Percentiles rank a stretch among this genome's conserved stretches.
Evolutionary conservation across 257 asterid species (phyloP).

Genomic region (Datura wrightii): DNA sequence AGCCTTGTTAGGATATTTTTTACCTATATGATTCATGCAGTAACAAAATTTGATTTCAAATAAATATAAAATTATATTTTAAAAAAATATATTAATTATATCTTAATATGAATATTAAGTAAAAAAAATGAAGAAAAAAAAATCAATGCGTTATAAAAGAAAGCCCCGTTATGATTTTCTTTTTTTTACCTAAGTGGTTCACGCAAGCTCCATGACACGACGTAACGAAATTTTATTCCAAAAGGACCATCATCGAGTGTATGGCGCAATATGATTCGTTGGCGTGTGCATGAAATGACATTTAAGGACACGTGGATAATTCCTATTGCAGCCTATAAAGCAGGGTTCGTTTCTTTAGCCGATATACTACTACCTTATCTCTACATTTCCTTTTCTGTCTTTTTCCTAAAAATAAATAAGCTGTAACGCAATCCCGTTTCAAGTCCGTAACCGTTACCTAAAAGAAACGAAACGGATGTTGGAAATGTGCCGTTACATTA

Average conservation of each 20-base stretch:
- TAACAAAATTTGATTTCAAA: background rate
- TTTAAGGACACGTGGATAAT: background rate
- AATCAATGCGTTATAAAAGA: background rate
- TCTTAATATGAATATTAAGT: no score
- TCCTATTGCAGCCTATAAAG: conserved; percentile 28
- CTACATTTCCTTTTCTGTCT: conserved; percentile 21
- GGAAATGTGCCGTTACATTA: background rate
- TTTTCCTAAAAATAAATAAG: conserved; percentile 6
- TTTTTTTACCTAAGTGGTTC: background rate
- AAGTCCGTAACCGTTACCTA: conserved; percentile 41
- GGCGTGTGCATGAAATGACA: conserved; percentile 23
- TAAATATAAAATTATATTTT: no score
- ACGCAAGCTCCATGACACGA: conserved; percentile 34
- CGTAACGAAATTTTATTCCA: conserved; percentile 13
- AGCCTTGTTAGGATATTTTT: no score
- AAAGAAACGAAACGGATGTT: background rate
- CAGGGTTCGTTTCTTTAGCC: background rate
- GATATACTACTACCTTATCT: background rate
- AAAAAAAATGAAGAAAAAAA: no score
- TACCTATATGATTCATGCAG: no score
- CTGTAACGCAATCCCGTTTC: conserved; percentile 42
- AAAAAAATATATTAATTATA: no score
- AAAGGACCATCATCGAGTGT: background rate
- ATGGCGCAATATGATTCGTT: background rate
- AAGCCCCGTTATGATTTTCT: conserved; percentile 1